Conservation (phyloP, 1,139 yeast species). For the Eremothecium coryli region DNA sequence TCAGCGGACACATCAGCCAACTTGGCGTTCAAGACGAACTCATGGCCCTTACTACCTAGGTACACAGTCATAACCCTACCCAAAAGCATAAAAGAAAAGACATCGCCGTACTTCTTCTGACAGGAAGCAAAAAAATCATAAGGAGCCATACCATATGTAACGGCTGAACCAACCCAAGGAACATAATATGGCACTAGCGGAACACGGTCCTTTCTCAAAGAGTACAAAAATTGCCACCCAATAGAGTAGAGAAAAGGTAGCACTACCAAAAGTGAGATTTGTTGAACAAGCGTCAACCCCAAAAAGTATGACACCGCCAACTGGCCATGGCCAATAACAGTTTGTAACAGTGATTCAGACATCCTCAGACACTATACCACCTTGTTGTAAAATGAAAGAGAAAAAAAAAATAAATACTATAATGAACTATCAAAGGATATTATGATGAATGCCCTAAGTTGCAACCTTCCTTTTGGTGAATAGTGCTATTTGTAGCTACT, state of each 20-base stretch:
- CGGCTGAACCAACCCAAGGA: conserved; percentile 94
- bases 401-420: too few species aligned
- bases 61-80: conserved; percentile 94
- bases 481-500: too few species aligned
- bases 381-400: too few species aligned
- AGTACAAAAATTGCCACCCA: conserved; percentile 60
- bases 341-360: conserved; percentile 15
- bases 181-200: conserved; percentile 89
- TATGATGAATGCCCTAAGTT: too few species aligned
- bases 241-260: conserved; percentile 48
- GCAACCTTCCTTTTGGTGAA: too few species aligned
- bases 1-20: conserved; percentile 89
- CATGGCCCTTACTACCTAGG: conserved; percentile 96
- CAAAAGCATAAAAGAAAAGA: conserved; percentile 76
- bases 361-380: too few species aligned
- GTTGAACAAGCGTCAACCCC: conserved; percentile 29
- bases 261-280: conserved; percentile 24
- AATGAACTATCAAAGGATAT: too few species aligned
- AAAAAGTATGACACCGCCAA: conserved; percentile 18
- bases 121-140: conserved; percentile 77
- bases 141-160: conserved; percentile 83
- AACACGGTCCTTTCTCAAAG: conserved; percentile 67
- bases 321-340: conserved; percentile 13
- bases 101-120: conserved; percentile 79
- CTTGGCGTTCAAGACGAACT: conserved; percentile 87